A percentile compares a stretch with the other conserved stretches of the same genome.
These are phyloP conservation scores for Linum tenue DNA, from an alignment of 345 rosid genomes.

Conservation along the genomic window DNA sequence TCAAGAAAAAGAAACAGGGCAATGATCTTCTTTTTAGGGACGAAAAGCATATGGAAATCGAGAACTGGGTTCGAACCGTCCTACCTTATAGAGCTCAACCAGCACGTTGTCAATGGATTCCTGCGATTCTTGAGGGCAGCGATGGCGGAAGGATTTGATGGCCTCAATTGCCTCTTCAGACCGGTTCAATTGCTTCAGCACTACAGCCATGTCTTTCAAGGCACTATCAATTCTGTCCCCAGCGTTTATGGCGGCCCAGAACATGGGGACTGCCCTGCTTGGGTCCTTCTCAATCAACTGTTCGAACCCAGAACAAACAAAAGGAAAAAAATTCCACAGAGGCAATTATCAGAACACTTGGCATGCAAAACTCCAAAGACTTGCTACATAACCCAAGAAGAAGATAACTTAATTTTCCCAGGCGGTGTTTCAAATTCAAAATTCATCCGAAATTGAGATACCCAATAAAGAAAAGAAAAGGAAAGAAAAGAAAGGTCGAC, in stretches of 20 bases:
- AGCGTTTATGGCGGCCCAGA: constrained; percentile 74
- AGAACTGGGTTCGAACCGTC: not conserved
- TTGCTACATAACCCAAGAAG: too few species aligned
- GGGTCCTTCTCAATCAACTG: constrained; percentile 66
- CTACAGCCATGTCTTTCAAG: constrained; percentile 73
- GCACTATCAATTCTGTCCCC: constrained; percentile 75
- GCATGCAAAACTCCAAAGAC: not conserved
- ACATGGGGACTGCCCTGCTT: constrained; percentile 46
- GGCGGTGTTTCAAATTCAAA: not conserved
- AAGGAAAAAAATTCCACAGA: not conserved
- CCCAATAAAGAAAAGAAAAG: not conserved
- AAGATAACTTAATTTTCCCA: not conserved
- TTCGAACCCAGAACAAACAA: not conserved
- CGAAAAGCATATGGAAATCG: not conserved
- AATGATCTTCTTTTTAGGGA: not conserved
- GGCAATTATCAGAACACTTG: not conserved
- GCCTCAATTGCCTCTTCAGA: constrained; percentile 75
- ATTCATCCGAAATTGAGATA: not conserved
- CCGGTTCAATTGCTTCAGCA: constrained; percentile 60
- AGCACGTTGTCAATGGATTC: constrained; percentile 68
- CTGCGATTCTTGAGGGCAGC: constrained; percentile 59
- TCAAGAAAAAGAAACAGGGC: not conserved
- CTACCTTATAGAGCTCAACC: constrained; percentile 66
- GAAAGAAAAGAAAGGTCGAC: not conserved
- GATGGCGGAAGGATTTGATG: constrained; percentile 64